Conservation (phyloP, 768 basidiomycete genomes). For the Gelatoporia subvermispora region DNA sequence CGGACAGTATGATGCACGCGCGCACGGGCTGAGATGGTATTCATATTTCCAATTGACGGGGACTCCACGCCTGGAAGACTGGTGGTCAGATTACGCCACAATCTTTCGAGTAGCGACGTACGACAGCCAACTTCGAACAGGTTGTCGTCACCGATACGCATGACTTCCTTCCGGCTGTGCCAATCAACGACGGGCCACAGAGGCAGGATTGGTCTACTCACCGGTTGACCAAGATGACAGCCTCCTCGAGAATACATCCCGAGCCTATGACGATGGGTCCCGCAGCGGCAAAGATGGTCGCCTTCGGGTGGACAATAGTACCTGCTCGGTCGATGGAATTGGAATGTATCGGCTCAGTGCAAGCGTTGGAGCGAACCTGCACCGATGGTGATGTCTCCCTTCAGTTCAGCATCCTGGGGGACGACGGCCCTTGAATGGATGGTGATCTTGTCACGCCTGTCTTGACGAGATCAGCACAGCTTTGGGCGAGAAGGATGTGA, state of each 20-base stretch:
- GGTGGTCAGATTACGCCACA: background rate
- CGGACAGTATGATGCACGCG: slow-evolving; percentile 81
- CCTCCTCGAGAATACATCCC: slow-evolving; percentile 90
- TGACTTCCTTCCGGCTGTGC: slow-evolving; percentile 67
- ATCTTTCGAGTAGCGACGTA: slow-evolving; percentile 32
- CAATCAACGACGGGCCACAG: background rate
- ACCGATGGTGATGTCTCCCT: slow-evolving; percentile 92
- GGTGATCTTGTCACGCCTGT: slow-evolving; percentile 81
- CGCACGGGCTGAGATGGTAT: slow-evolving; percentile 80
- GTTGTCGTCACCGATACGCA: slow-evolving; percentile 93
- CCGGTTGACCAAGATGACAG: slow-evolving; percentile 86
- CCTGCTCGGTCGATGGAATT: slow-evolving; percentile 39
- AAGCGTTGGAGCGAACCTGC: slow-evolving; percentile 49
- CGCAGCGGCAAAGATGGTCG: slow-evolving; percentile 85
- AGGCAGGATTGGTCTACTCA: slow-evolving; percentile 21
- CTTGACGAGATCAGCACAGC: background rate
- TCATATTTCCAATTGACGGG: slow-evolving; percentile 77
- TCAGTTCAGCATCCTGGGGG: slow-evolving; percentile 90
- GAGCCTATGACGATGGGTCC: slow-evolving; percentile 89
- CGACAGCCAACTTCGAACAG: slow-evolving; percentile 92
- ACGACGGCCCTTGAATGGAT: slow-evolving; percentile 90
- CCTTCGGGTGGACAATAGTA: slow-evolving; percentile 89
- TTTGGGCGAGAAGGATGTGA: background rate
- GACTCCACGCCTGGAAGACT: slow-evolving; percentile 70
- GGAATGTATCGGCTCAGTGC: background rate